Percentiles rank a stretch among this genome's conserved stretches.
phyloP scores from a whole-genome alignment of 805 yeast genomes.

The baker's yeast (Saccharomyces cerevisiae) region DNA sequence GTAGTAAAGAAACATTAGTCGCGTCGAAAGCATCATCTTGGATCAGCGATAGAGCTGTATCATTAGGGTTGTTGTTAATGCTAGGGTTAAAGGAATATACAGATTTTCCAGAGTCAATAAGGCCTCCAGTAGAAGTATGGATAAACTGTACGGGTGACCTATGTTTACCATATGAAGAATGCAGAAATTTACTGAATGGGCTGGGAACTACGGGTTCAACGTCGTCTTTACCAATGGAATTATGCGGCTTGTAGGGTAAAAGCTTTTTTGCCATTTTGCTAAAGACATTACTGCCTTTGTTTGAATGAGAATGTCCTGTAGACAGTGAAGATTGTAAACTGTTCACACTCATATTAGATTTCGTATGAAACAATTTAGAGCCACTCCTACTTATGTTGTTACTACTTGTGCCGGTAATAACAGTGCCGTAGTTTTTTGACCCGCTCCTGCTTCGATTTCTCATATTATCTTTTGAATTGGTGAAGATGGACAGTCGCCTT shows the following conservation, averaged over 20 bases:
- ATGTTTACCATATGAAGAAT: conserved; percentile 27
- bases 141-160: conserved; percentile 27
- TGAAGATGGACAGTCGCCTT: neutral
- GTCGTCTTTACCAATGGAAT: conserved; percentile 14
- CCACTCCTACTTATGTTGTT: neutral
- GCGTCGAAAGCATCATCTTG: conserved; percentile 11
- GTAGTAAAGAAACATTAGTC: conserved; percentile 14
- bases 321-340: neutral
- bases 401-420: neutral
- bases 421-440: neutral
- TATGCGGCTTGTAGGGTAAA: conserved; percentile 18
- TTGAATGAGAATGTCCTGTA: neutral
- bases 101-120: conserved; percentile 23
- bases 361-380: neutral
- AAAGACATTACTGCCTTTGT: neutral
- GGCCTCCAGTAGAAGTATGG: conserved; percentile 14
- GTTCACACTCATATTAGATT: neutral
- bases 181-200: conserved; percentile 26
- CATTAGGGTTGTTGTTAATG: conserved; percentile 8
- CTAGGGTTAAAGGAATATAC: conserved; percentile 23
- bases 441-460: neutral
- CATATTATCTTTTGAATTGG: neutral
- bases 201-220: conserved; percentile 21
- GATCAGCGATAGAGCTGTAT: conserved; percentile 11
- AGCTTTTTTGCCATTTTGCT: conserved; percentile 16